A percentile compares a stretch with the other conserved stretches of the same genome.
Conservation (phyloP, 176 grass and related monocot species). For the Eremochloa ophiuroides region DNA sequence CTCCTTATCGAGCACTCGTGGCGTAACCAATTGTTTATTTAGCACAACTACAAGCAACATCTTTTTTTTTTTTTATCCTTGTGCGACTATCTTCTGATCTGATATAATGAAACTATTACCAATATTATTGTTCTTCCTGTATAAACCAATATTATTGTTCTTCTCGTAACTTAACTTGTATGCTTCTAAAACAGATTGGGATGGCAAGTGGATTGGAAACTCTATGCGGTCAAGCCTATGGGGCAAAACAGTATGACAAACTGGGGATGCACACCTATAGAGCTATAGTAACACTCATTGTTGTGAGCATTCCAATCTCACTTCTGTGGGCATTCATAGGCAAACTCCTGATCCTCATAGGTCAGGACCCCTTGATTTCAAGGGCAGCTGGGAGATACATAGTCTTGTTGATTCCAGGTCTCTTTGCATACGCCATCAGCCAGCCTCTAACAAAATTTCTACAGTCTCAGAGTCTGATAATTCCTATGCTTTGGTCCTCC, state of each 20-base stretch:
- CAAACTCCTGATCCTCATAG: constrained; percentile 61
- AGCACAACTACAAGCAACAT: not conserved
- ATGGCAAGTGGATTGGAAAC: constrained; percentile 92
- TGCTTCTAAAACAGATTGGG: constrained; percentile 58
- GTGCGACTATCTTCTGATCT: not conserved
- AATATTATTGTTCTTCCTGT: not conserved
- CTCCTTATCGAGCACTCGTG: not conserved
- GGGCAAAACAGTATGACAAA: constrained; percentile 62
- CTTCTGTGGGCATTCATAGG: constrained; percentile 68
- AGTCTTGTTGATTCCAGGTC: constrained; percentile 65
- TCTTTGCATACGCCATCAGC: constrained; percentile 62
- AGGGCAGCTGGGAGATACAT: constrained; percentile 65
- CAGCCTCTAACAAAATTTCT: constrained; percentile 87
- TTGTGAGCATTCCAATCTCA: constrained; percentile 64
- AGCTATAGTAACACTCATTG: constrained; percentile 65
- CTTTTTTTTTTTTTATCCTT: not conserved
- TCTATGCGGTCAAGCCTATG: constrained; percentile 84
- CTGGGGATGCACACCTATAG: constrained; percentile 71
- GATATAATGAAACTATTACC: not conserved
- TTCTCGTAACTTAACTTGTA: not conserved
- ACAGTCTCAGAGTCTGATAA: constrained; percentile 68
- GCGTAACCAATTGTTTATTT: not conserved
- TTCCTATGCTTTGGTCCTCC: constrained; percentile 65
- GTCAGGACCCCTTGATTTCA: constrained; percentile 71
- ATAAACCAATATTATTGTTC: not conserved